Evolutionary conservation across 805 yeast species (phyloP), one percentile per base, ranked within the genome.

Genomic region (Pichia eremophila): DNA sequence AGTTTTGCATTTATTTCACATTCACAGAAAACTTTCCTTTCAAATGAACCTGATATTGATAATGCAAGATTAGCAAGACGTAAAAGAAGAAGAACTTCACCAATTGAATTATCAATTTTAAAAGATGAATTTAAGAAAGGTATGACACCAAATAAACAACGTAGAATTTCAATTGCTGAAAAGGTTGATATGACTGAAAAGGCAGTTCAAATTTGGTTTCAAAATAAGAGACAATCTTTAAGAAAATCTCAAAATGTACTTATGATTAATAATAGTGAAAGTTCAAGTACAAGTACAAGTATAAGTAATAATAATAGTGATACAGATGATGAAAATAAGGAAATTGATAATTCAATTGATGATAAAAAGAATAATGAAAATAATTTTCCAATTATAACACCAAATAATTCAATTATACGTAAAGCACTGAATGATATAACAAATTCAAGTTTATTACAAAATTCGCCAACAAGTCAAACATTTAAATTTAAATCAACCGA

Each of bases 171-270:
- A 54, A 85, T 93, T 54, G 96, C 98, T 5, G 65, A 69, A 31
- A 77, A 72, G 54, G 95, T 93, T 39, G 81, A 81, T 55, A 93
- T 93, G 98, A 79, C 91, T n/a, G 97, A 90, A 65, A 88, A 90
- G 64, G 96, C 97, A 2, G 95, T 93, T 35, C 99, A 93, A 69
- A 88, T 91, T 53, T 93, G 99, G 99, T 93, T 93, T 69, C 99
- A 93, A 68, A 93, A 93, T 67, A 85, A 81, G 65, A 78, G 99
- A 65, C 97, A 91, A 66, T 75, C 90, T 36, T 67, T 83, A 53
- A 76, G 89, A 58, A 78, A 81, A 56, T 44, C 27, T 32, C 43
- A 43, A 36, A 40, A 34, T 34, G 9, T 15, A 15, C 8, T 36
- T 35, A 8, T n/a, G 22, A 32, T 25, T 34, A 34, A 34, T 34